Evolutionary conservation across 768 basidiomycete genomes (phyloP), one percentile per base, ranked within the genome.

Genomic region (Pholiota conissans): DNA sequence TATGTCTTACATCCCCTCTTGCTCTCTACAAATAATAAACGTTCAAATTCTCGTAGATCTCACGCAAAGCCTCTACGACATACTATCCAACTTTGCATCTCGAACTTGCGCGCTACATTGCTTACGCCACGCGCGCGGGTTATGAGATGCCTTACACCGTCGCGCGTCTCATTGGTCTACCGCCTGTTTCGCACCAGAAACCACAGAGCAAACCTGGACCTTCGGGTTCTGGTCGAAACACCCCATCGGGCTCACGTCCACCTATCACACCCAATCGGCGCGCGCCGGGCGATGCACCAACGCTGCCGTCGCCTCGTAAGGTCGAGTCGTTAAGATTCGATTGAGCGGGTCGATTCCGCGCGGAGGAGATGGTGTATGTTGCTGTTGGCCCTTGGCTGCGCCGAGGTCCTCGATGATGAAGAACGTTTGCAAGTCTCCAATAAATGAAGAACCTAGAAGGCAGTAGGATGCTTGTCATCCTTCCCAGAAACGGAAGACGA

Each of bases 41-140:
- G 37, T 16, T 6, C 18, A 32, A 13, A 27, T 24, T 27, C 32
- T 3, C 13, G 30, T 6, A 98, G 95, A 93, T 95, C 42, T 85
- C 93, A 0, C 90, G 97, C 50, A 98, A 98, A 73, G 94, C 97
- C 14, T 98, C 95, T 16, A 86, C 89, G 22, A 87, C 89, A 11
- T 98, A 97, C 72, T 99, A 99, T 71, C 93, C 95, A 0, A 89
- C 86, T 3, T 82, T 99, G 1, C 97, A 99, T 71, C 86, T 98
- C 37, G 96, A 99, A 72, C 77, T 99, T 50, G 84, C 94, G 13
- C 85, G 95, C 29, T 98, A 98, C 69, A 81, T 98, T 61, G 76
- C 81, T 0, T 79, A 85, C 60, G 85, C 88, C 2, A 73, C 73
- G 24, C 76, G 80, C 14, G 82, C 91, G 35, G 86, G 86, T 30